These are phyloP conservation scores for Stellera chamaejasme DNA, from an alignment of 345 rosid species.

Conservation along the genomic window DNA sequence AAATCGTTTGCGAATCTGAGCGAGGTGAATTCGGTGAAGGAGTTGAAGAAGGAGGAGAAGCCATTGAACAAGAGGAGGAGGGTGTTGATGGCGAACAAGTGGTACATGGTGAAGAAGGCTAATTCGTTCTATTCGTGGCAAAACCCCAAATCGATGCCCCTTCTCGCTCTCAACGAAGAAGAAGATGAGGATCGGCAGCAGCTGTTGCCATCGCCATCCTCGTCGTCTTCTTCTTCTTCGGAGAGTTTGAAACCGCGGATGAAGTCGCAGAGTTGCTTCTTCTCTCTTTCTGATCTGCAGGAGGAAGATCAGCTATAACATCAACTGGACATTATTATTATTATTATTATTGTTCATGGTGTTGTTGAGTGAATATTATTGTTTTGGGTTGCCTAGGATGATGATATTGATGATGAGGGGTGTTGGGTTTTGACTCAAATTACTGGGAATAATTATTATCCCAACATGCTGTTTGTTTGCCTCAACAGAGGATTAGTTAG, in stretches of 20 bases:
- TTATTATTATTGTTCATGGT: too few relatives aligned
- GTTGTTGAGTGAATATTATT: too few relatives aligned
- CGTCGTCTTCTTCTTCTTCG: conserved; percentile 13
- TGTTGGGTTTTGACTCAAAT: too few relatives aligned
- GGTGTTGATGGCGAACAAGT: conserved; percentile 41
- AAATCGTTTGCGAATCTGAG: conserved; percentile 67
- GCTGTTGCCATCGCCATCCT: conserved; percentile 7
- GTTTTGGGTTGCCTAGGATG: too few relatives aligned
- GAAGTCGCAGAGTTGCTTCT: conserved; percentile 61
- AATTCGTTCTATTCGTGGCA: conserved; percentile 34
- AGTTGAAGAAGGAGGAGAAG: conserved; percentile 58
- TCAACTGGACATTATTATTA: too few relatives aligned
- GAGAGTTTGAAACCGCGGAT: conserved; percentile 22
- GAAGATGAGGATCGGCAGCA: conserved; percentile 15
- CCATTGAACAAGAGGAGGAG: conserved; percentile 77
- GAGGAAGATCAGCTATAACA: conserved; percentile 22
- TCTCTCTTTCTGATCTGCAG: conserved; percentile 61
- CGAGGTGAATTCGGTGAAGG: conserved; percentile 42
- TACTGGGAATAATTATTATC: too few relatives aligned
- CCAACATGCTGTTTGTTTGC: too few relatives aligned
- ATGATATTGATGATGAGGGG: too few relatives aligned
- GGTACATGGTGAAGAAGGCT: conserved; percentile 21
- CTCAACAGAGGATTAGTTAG: too few relatives aligned
- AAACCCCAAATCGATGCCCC: conserved; percentile 75
- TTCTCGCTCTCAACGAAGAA: conserved; percentile 41